phyloP scores from a whole-genome alignment of 768 basidiomycete genomes.

The Roridomyces roridus region DNA sequence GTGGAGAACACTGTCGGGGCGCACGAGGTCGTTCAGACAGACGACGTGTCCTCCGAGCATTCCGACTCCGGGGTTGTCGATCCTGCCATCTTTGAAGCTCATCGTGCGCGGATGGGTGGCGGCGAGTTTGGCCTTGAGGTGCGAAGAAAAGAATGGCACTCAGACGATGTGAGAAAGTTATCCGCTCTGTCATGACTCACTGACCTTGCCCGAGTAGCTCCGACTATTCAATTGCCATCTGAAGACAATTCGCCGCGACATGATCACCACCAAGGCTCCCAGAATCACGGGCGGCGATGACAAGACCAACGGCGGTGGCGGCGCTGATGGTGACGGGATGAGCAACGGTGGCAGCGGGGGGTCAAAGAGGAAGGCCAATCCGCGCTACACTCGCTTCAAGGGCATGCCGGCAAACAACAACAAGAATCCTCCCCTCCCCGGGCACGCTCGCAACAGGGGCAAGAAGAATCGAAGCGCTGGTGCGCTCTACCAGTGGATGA shows the following conservation, averaged over 20 bases:
- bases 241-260: not conserved
- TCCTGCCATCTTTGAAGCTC: not conserved
- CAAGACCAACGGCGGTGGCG: too few relatives aligned
- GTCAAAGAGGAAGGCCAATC: not conserved
- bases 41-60: too few relatives aligned
- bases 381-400: constrained; percentile 1
- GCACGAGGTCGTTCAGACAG: too few relatives aligned
- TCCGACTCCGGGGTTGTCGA: too few relatives aligned
- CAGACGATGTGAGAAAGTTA: not conserved
- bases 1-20: too few relatives aligned
- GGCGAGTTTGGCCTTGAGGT: not conserved
- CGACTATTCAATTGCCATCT: not conserved
- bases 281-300: too few relatives aligned
- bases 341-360: not conserved
- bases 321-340: too few relatives aligned
- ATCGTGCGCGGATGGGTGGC: not conserved
- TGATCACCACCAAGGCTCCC: too few relatives aligned
- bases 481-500: not conserved
- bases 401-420: not conserved
- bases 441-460: too few relatives aligned
- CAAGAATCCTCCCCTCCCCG: not conserved
- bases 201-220: not conserved
- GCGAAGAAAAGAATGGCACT: not conserved
- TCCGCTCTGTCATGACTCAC: not conserved
- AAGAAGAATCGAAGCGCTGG: not conserved